Evolutionary conservation across 257 asterid genomes (phyloP), one percentile per base, ranked within the genome.

Genomic region (Striga asiatica): DNA sequence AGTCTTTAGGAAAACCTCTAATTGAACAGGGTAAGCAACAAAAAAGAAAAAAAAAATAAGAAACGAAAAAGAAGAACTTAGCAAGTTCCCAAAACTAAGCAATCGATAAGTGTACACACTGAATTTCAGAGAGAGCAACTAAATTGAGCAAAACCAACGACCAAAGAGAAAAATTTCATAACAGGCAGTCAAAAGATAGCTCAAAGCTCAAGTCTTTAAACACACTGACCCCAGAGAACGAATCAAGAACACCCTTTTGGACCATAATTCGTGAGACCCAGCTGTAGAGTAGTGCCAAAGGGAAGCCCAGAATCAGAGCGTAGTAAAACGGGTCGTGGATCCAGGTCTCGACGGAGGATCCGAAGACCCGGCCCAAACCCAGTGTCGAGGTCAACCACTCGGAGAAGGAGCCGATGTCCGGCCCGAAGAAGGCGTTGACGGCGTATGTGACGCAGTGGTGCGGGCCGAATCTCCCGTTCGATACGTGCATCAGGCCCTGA

Each of bases 381-480:
- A 82, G 55, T 17, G 79, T 77, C 0, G 85, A 80, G 4, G 84
- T 67, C 22, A 89, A 68, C 97, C 97, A 89, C 77, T 89, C 93
- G 20, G 85, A 62, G 75, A 89, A 89, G 3, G 95, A 89, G 14
- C 95, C 97, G 18, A 89, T 81, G 51, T 85, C 97, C 39, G 97
- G 95, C 58, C 97, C 97, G 81, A 89, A 89, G 81, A 89, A 89
- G 61, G 97, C 89, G 66, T 89, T 89, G 71, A 85, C 65, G 7
- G 95, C 80, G 76, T 89, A 89, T 22, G 78, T 70, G 0, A 89
- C 57, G 38, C 95, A 89, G 79, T 85, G 95, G 78, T 89, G 97
- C 17, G 95, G 97, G 64, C 93, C 76, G 73, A 89, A 89, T 54
- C 89, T 70, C 28, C 94, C 95, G 73, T 68, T 71, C 8, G 97